Evolutionary conservation across 305 asterid species (phyloP), one percentile per base, ranked within the genome.

Genomic region (Rubia occidens): DNA sequence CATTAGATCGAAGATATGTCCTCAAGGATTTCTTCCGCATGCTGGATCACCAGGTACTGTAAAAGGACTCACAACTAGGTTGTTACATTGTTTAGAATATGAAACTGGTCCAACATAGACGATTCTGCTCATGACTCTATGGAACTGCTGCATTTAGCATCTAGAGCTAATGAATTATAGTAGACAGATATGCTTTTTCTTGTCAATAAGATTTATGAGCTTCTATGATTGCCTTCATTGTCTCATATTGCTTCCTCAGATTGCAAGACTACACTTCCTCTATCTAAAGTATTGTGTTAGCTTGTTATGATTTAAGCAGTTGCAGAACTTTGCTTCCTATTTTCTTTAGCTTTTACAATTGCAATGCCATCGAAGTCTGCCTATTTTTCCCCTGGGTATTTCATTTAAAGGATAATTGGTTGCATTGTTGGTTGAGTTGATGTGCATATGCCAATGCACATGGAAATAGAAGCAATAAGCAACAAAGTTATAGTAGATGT

Each of bases 11-110:
- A 43, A 84, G 93, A 26, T 85, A 85, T 75, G 97, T 94, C 72
- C 96, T 91, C 81, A 94, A 94, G 82, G 99, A 94, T 84, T 94
- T 94, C 90, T 89, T 96, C 18, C 83, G 83, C 73, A 87, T 89
- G 96, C 84, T 94, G 81, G 99, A 94, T 86, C 74, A 56, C 75
- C 99, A 90, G 97, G 99, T 89, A 74, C 5, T 67, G 21, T n/a
- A 2, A 51, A 20, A 49, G 6, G n/a, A 49, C 3, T 60, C 42
- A 67, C 64, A 40, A 67, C 7, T 47, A 26, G 40, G 21, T 35
- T 0, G 7, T 29, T 60, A 42, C 60, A 56, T 17, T n/a, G 14
- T 55, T 60, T 72, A 35, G 17, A 6, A 26, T 47, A 24, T n/a
- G 58, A 10, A 65, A 11, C 18, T 18, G 66, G 11, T 40, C 5